Evolutionary conservation across 2,329 filamentous ascomycete genomes (phyloP), one percentile per base, ranked within the genome.

Genomic region (Dothideomycetes sp.): DNA sequence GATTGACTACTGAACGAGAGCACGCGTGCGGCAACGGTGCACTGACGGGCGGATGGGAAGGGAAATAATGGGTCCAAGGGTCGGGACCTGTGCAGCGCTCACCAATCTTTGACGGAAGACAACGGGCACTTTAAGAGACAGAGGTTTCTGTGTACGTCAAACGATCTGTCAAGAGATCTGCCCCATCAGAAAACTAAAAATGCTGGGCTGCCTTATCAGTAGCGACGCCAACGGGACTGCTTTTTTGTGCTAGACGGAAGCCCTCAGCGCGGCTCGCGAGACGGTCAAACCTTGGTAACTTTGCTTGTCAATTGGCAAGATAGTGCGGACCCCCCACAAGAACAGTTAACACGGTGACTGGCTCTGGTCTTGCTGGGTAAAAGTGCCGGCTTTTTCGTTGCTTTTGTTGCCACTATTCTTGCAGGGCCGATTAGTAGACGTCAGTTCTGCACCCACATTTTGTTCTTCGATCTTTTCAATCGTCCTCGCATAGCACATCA

Each of bases 61-160:
- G 22, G 32, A 33, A 37, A 39, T 33, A 33, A 37, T 37, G 18
- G 29, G 34, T 15, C 34, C 34, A 25, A 44, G 34, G 29, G 41
- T 44, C 41, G 27, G 36, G 33, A 23, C 28, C 31, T 33, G 29
- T 40, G 37, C 33, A 33, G 29, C 19, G 37, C 37, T 9, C 28
- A 40, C 35, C 38, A n/a, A n/a, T n/a, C n/a, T n/a, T n/a, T 43
- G 33, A 30, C 45, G 45, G 45, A 42, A 32, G 37, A 28, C 33
- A 45, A 44, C 45, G 45, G 45, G 38, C 33, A 35, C 35, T 40
- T 27, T 20, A 29, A 24, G 24, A 24, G n/a, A 13, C 24, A 33
- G 33, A 37, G 31, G 25, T 33, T 47, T 47, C 43, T 19, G 36
- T 33, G 36, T 47, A 47, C 45, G 45, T 47, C 45, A 47, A 47